Evolutionary conservation across 2,329 filamentous ascomycete species (phyloP), one percentile per base, ranked within the genome.

Genomic region (Sporothrix variecibatus): DNA sequence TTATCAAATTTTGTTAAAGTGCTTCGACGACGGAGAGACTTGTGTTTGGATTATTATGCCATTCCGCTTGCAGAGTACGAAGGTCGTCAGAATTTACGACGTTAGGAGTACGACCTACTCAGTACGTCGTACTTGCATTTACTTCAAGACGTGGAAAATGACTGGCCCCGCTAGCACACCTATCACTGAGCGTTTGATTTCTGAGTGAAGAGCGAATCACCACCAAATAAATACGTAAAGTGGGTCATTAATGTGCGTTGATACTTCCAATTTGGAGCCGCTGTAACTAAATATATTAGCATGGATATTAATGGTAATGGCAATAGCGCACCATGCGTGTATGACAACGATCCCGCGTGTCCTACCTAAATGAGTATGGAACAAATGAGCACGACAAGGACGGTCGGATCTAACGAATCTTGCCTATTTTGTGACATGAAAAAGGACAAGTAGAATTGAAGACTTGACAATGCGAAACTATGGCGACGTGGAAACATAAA

Each of bases 221-320:
- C 60, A 65, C 60, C n/a, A 65, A 12, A 17, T 65, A 65, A 43
- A 26, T 43, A 40, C 17, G 31, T 65, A 65, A 43, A 40, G 60
- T 65, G 60, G 60, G 34, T 11, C 60, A 1, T 40, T 11, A 7
- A 49, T 1, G 17, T 9, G 34, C 5, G 60, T 20, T n/a, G 34
- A 65, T 65, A 65, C 60, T 40, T 26, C 26, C 11, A 26, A 40
- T 38, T 26, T 43, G 34, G 34, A 15, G 34, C 60, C 34, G 28
- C 38, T 28, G 40, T 67, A 15, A 46, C n/a, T 46, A 46, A 67
- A 49, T 67, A 31, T 67, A 67, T 49, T 67, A 67, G 62, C 64
- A 67, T 31, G 15, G 64, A 28, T 8, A 31, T 49, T 67, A 67
- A 67, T 49, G 26, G 20, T 49, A 31, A 67, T 67, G 46, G 64